Percentiles rank a stretch among this genome's conserved stretches.
Evolutionary conservation across 768 basidiomycete genomes (phyloP).

Genomic region (Auricularia sp.): DNA sequence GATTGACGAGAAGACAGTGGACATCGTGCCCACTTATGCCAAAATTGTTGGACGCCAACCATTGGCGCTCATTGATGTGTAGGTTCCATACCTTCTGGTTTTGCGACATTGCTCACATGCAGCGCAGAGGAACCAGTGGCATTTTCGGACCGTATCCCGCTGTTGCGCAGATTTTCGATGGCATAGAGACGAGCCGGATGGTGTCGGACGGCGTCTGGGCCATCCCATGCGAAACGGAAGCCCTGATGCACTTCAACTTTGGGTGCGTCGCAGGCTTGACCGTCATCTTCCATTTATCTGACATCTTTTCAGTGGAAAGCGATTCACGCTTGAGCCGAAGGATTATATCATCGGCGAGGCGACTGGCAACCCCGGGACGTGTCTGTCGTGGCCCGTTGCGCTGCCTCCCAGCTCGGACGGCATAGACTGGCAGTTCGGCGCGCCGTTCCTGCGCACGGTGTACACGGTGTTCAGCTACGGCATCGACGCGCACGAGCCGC

Average conservation of each 20-base stretch:
- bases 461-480: conserved; percentile 76
- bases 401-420: conserved; percentile 57
- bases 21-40: conserved; percentile 56
- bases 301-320: conserved; percentile 14
- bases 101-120: neutral
- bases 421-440: conserved; percentile 77
- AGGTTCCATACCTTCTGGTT: conserved; percentile 16
- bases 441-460: conserved; percentile 61
- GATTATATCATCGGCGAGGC: conserved; percentile 71
- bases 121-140: conserved; percentile 51
- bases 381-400: conserved; percentile 67
- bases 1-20: conserved; percentile 46
- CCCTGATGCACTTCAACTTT: conserved; percentile 55
- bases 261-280: conserved; percentile 33
- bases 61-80: conserved; percentile 68
- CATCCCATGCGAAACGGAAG: conserved; percentile 54
- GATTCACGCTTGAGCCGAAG: conserved; percentile 57
- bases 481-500: conserved; percentile 61
- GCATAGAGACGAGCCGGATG: conserved; percentile 54
- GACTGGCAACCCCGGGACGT: conserved; percentile 51
- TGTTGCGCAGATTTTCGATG: conserved; percentile 49
- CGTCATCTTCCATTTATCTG: neutral
- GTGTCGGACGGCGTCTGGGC: conserved; percentile 65
- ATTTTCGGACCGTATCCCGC: conserved; percentile 73
- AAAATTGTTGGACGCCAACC: conserved; percentile 38